A percentile compares a stretch with the other conserved stretches of the same genome.
Evolutionary conservation across 2,329 filamentous ascomycete species (phyloP).

Genomic region (Domatiomyces catenatus): DNA sequence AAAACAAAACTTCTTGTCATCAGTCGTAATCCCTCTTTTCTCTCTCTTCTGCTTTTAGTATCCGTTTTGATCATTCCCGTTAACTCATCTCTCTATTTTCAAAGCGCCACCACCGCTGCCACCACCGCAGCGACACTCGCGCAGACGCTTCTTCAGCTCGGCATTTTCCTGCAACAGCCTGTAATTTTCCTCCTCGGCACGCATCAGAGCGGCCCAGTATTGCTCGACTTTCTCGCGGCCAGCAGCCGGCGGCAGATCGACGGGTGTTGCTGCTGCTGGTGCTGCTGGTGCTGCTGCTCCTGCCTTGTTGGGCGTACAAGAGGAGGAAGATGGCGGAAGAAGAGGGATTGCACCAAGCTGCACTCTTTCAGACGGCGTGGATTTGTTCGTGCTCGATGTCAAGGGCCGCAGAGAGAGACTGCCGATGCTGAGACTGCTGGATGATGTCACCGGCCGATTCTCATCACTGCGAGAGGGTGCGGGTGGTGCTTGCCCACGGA

Average conservation of each 20-base stretch:
- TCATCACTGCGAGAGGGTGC: constrained; percentile 11
- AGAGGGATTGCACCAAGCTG: not conserved
- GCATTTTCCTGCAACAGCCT: constrained; percentile 73
- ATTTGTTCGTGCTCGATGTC: constrained; percentile 10
- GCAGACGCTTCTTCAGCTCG: constrained; percentile 62
- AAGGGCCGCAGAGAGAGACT: constrained; percentile 6
- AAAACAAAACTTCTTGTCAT: not conserved
- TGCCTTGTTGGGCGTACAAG: not conserved
- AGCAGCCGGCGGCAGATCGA: not conserved
- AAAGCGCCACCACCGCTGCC: no score
- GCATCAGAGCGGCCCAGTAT: constrained; percentile 16
- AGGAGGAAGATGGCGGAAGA: not conserved
- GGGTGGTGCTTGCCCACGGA: not conserved
- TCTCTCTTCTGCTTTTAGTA: not conserved
- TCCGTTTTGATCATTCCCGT: not conserved
- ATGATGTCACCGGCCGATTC: constrained; percentile 14
- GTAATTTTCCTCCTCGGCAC: constrained; percentile 17
- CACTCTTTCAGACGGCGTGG: constrained; percentile 4
- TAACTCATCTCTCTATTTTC: not conserved
- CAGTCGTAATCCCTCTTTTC: not conserved
- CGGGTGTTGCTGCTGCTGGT: no score
- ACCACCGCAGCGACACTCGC: constrained; percentile 16
- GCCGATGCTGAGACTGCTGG: constrained; percentile 9
- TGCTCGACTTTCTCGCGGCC: constrained; percentile 7
- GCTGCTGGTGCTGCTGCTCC: not conserved